Base-by-base conservation (phyloP, 768 basidiomycete genomes). In the Harrya chromipes region DNA sequence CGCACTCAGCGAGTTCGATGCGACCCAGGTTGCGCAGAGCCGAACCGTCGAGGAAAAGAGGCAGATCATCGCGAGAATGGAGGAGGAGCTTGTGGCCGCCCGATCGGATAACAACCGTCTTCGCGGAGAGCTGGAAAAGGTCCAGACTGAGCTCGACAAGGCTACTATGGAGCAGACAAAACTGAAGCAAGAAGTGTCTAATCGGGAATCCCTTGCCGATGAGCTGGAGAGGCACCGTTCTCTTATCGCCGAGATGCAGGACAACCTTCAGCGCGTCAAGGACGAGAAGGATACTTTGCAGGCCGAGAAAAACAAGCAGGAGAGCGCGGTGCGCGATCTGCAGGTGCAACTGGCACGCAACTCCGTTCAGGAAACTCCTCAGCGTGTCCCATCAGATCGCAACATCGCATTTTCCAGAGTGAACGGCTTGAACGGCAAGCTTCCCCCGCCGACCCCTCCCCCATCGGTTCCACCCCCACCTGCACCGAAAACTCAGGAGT, bases 381-480 rank as follows among this genome's bases (percentile, higher is more conserved):
- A 83, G 24, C 80, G 82, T 46, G 73, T 75, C 47, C 49, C 69
- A 41, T 70, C 78, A 17, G 82, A 83, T 31, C 79, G 83, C 13
- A 76, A 71, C 43, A 53, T 77, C 27, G 67, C 80, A 11, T 85
- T 79, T 61, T 75, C 75, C 31, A 80, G 87, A 48, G 70, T 77
- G 46, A 78, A 78, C 50, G 81, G 79, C 37, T 67, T 90, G 42
- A 80, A 87, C 36, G 71, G 81, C 24, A 94, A 93, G 68, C 79
- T 88, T 14, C 92, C 92, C 26, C 93, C 92, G 16, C 87, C 89
- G 0, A 88, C 87, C 0, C 68, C 67, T 0, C 92, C 93, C 9
- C 90, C 94, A 11, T 94, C 93, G 0, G 78, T 87, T 27, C 80
- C 90, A 11, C 94, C 94, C 1, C 90, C 90, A 19, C 90, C 89